Evolutionary conservation across 768 basidiomycete genomes (phyloP), one percentile per base, ranked within the genome.

Genomic region (Porpolomopsis calyptriformis): DNA sequence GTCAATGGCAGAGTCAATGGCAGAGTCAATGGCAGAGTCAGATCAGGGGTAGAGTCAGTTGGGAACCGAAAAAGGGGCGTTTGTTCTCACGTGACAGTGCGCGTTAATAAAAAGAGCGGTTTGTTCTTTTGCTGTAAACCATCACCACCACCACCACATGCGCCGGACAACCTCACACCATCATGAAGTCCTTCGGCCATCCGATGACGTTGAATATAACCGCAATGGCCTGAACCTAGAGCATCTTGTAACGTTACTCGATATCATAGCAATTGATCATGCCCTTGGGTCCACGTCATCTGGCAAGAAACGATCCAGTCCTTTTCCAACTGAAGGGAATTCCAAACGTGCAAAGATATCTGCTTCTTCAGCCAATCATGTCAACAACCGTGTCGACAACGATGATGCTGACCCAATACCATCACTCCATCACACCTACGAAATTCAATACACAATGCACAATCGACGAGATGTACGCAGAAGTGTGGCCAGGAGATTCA

Each of bases 401-500:
- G 29, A 31, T 24, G 41, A 4, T 14, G 8, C 10, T n/a, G 38
- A 27, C 6, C n/a, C 23, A 27, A 10, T 39, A 6, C 38, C 46
- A 40, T 23, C 26, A 26, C 38, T 24, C 20, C 46, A 40, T 26
- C 37, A 40, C 26, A 14, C 38, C 26, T 25, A 20, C 38, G 46
- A 40, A 31, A 40, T 41, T 37, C 33, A 46, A 38, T 46, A 38
- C 36, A 46, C 23, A 12, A 12, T 40, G 6, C 11, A 11, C 25
- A 24, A 26, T 16, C 34, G 20, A 31, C 29, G 7, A 7, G 29
- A 31, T 14, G 29, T 14, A 7, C 29, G 29, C 29, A 14, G 29
- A 25, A 44, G 19, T 65, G 63, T 65, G 31, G 48, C 8, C 20
- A 40, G 14, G 63, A 64, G 46, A 64, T 66, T 49, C 45, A 52